Base-by-base conservation (phyloP, 2,329 filamentous ascomycete genomes). In the Bretziella fagacearum region DNA sequence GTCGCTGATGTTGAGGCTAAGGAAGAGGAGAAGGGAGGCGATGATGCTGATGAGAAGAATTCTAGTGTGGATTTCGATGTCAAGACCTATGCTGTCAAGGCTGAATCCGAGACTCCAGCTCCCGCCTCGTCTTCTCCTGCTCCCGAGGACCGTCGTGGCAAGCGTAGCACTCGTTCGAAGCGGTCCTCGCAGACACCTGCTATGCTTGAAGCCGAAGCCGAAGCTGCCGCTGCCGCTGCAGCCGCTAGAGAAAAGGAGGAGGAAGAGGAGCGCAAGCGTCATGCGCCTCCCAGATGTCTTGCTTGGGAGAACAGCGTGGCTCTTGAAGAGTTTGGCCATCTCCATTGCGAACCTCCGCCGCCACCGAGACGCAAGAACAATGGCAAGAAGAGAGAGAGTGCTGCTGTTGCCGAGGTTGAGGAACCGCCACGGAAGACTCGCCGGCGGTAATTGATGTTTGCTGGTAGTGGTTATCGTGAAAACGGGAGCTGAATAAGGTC, bases 241-340 rank as follows among this genome's bases (percentile, higher is more conserved):
- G 35, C 20, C 20, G 22, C 44, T 22, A 35, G 56, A 32, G 55
- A 59, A 20, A 62, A 60, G 25, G 52, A 60, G 10, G 60, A 65
- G 22, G 61, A 63, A 53, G 62, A 62, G 49, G 59, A 63, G 42
- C 57, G 58, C 51, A 63, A 65, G 54, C 58, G 62, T 65, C 62
- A 65, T 7, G 52, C 66, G 54, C 63, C 69, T 46, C 66, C 67
- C 2, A 64, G 71, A 22, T 75, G 72, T 54, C 59, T 71, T 44
- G 60, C 60, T 37, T 76, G 71, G 71, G 59, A 68, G 55, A 77
- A 77, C 52, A 70, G 66, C 20, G 73, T 68, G 58, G 73, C 71
- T 4, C 54, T 74, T 30, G 70, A 74, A 23, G 70, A 75, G 49
- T 54, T 74, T 15, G 73, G 73, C 1, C 71, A 77, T 50, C 57